Conservation (phyloP, 2,329 filamentous ascomycete genomes). For the Tympanopsis confertula region DNA sequence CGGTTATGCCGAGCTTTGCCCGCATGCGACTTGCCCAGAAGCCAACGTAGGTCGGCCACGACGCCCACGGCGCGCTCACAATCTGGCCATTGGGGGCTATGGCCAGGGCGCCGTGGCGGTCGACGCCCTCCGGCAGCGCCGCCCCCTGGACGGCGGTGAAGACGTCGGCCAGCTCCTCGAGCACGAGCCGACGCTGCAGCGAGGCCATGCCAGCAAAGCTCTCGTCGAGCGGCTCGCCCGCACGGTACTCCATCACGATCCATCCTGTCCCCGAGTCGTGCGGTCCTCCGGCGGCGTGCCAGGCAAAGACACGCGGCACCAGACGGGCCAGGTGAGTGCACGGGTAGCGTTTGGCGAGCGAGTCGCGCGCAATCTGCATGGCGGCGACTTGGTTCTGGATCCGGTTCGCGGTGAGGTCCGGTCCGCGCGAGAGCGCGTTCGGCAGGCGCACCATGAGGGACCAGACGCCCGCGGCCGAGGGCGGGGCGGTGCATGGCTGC, state of each 20-base stretch:
- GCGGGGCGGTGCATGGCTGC: not conserved
- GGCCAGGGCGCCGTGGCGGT: slow-evolving; percentile 9
- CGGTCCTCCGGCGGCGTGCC: not conserved
- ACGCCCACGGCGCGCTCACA: slow-evolving; percentile 7
- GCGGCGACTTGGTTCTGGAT: not conserved
- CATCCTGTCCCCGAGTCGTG: not conserved
- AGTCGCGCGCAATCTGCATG: not conserved
- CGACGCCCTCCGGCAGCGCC: slow-evolving; percentile 6
- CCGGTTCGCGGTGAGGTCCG: not conserved
- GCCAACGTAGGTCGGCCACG: slow-evolving; percentile 5
- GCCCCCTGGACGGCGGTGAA: slow-evolving; percentile 8
- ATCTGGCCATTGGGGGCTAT: slow-evolving; percentile 7
- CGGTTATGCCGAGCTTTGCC: slow-evolving; percentile 4
- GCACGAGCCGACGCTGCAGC: slow-evolving; percentile 3
- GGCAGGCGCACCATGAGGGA: not conserved
- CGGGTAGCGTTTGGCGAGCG: not conserved
- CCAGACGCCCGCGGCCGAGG: not conserved
- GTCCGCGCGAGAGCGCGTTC: not conserved
- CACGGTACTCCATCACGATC: not conserved
- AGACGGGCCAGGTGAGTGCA: not conserved
- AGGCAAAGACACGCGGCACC: not conserved
- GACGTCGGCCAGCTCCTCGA: slow-evolving; percentile 10
- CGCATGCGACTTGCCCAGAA: slow-evolving; percentile 7
- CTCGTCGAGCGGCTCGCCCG: not conserved
- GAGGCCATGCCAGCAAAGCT: not conserved